Evolutionary conservation across 2,329 filamentous ascomycete species (phyloP), one percentile per base, ranked within the genome.

Genomic region (Torrubiella hemipterigena): DNA sequence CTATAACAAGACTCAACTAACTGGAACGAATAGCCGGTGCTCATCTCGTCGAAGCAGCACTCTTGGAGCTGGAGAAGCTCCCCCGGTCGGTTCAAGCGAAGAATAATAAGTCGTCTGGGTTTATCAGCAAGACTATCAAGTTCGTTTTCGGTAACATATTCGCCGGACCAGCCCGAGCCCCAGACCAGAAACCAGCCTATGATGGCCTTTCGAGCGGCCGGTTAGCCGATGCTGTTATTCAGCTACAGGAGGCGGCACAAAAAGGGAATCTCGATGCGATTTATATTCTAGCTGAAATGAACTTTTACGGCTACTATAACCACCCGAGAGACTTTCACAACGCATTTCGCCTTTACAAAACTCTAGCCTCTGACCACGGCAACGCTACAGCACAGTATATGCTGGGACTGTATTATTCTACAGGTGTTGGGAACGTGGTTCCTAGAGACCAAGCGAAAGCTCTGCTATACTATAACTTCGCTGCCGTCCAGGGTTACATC

Each of bases 381-480:
- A 96, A 98, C 55, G 80, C 75, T 41, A 93, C 89, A 10, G 91
- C 91, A 2, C 85, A 96, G 53, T 81, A 93, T 56, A 95, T 98
- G 89, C 53, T 96, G 28, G 91, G 84, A 0, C 75, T 98, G 44
- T 91, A 94, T 71, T 89, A 98, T 56, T 87, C 87, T 21, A 98
- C 91, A 0, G 91, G 91, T 0, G 68, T 98, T 35, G 87, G 84
- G 12, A 75, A 75, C 19, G 78, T 77, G 2, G 83, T 94, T 6
- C 73, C 82, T 49, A 72, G 74, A 26, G 82, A 98, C 46, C 91
- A 96, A 57, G 87, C 87, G 9, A 87, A 85, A 55, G 85, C 91
- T 4, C 66, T 96, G 45, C 64, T 96, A 24, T 96, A 95, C 55
- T 89, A 98, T 54, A 93, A 84, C 0, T 91, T 96, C 51, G 89